Percentiles rank a stretch among this genome's conserved stretches.
Conservation (phyloP, 2,329 filamentous ascomycete genomes). For the Penicillium sp. region DNA sequence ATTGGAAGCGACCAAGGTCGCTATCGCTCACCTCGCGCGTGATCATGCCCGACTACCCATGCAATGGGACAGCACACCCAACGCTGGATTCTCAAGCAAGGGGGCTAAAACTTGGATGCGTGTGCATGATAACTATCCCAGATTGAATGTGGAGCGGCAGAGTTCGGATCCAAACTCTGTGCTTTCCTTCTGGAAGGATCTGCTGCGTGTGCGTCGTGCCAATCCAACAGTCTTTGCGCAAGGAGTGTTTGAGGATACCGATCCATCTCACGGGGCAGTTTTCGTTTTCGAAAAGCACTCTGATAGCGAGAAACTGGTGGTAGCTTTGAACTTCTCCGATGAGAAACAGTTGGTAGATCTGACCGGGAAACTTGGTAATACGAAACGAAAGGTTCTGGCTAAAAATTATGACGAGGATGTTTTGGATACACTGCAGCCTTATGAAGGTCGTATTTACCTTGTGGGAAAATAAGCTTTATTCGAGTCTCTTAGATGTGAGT, state of each 20-base stretch:
- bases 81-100: constrained; percentile 62
- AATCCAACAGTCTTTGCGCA: constrained; percentile 61
- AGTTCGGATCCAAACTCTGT: constrained; percentile 46
- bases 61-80: constrained; percentile 59
- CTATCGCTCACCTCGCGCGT: constrained; percentile 57
- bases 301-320: constrained; percentile 31
- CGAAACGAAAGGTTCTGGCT: not conserved
- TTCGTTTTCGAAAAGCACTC: constrained; percentile 49
- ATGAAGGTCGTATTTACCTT: constrained; percentile 12
- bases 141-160: constrained; percentile 52
- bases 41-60: constrained; percentile 67
- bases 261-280: constrained; percentile 47
- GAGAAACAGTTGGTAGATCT: constrained; percentile 32
- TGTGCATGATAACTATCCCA: constrained; percentile 51
- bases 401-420: constrained; percentile 10
- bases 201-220: constrained; percentile 56
- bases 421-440: constrained; percentile 6
- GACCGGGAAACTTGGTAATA: constrained; percentile 4
- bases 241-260: constrained; percentile 57
- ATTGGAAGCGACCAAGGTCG: constrained; percentile 46
- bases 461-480: not conserved
- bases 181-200: constrained; percentile 59
- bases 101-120: constrained; percentile 60
- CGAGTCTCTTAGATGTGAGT: not conserved
- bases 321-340: constrained; percentile 51